Base-by-base conservation (phyloP, 495 filamentous ascomycete genomes). In the Xylaria scruposa region DNA sequence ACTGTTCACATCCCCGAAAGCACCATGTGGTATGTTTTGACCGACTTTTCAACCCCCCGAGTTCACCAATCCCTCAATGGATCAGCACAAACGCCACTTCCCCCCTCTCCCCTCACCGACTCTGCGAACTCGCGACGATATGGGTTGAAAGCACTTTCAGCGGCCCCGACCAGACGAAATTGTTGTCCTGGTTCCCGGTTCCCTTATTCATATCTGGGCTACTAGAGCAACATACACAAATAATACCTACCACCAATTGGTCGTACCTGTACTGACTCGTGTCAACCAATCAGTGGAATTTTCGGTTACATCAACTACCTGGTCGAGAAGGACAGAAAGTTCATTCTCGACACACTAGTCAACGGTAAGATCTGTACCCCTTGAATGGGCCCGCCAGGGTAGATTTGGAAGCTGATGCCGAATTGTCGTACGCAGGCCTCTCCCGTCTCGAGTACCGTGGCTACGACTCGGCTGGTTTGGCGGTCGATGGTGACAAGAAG, bases 401-500 rank as follows among this genome's bases (percentile, higher is more conserved):
- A 38, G 59, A 54, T 54, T 44, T 40, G 31, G 62, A 64, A 70
- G 68, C 78, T 78, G 72, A 75, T 68, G 42, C 49, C 40, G 51
- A 63, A 19, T 15, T 15, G 76, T 75, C 76, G 65, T 79, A 74
- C 72, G 67, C 70, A 85, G 94, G 93, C 76, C 91, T 97, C 68
- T 89, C 90, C 42, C 89, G 94, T 78, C 90, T 97, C 74, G 95
- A 98, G 83, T 98, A 98, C 83, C 93, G 95, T 79, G 95, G 95
- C 68, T 98, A 99, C 81, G 96, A 99, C 82, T 98, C 95, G 71
- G 97, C 96, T 71, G 96, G 96, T 82, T 86, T 99, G 71, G 96
- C 95, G 74, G 88, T 99, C 70, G 97, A 99, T 83, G 96, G 97
- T 71, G 92, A 98, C 90, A 98, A 97, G 88, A 97, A 97, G 87